phyloP scores from a whole-genome alignment of 2,329 filamentous ascomycete species.

The Trichophyton equinum region DNA sequence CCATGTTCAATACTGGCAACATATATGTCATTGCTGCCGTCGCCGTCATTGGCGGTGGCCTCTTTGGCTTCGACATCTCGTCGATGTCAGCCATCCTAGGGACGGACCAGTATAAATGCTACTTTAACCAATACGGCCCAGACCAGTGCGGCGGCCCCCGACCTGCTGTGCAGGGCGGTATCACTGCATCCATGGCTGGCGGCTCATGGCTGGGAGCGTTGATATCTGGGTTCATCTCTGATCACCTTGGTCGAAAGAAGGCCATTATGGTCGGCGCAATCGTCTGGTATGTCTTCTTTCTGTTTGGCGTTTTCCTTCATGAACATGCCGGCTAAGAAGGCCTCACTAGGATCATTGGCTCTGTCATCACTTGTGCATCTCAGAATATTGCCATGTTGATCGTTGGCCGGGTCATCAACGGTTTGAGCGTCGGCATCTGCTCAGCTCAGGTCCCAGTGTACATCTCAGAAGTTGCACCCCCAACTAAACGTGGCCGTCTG shows the following conservation, averaged over 20 bases:
- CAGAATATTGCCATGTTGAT: conserved; percentile 51
- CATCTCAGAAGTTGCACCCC: conserved; percentile 29
- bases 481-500: conserved; percentile 31
- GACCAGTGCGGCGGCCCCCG: conserved; percentile 38
- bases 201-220: conserved; percentile 55
- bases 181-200: conserved; percentile 53
- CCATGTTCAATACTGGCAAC: conserved; percentile 24
- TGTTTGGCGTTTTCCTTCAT: conserved; percentile 3
- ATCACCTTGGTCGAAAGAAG: conserved; percentile 28
- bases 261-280: conserved; percentile 42
- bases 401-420: conserved; percentile 31
- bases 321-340: background rate
- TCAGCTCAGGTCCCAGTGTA: conserved; percentile 33
- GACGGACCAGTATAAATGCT: conserved; percentile 56
- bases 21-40: conserved; percentile 48
- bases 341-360: conserved; percentile 38
- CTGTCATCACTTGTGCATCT: conserved; percentile 49
- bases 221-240: conserved; percentile 26
- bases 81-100: conserved; percentile 60
- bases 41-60: conserved; percentile 50
- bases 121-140: conserved; percentile 48
- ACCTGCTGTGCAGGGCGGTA: conserved; percentile 47
- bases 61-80: conserved; percentile 70
- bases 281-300: conserved; percentile 32
- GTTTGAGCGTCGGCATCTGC: conserved; percentile 32